Conservation (phyloP, 2,329 filamentous ascomycete species). For the Colletotrichum higginsianum region DNA sequence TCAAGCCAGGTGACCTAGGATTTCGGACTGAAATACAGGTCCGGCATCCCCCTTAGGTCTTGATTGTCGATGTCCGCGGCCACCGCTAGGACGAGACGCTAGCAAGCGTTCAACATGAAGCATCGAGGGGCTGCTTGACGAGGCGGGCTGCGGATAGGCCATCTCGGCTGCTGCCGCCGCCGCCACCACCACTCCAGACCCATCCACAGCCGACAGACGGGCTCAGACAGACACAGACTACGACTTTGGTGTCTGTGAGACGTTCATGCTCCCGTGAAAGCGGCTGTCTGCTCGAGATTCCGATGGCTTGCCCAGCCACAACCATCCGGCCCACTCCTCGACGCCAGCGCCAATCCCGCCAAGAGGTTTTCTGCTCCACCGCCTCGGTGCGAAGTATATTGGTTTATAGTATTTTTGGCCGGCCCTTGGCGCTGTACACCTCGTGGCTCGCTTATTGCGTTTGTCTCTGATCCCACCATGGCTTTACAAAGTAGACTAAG, state of each 20-base stretch:
- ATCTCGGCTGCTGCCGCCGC: slow-evolving; percentile 17
- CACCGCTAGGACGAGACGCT: slow-evolving; percentile 3
- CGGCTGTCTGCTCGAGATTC: slow-evolving; percentile 10
- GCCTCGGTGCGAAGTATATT: slow-evolving; percentile 39
- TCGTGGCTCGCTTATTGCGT: slow-evolving; percentile 8
- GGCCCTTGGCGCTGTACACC: slow-evolving; percentile 5
- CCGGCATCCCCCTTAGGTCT: slow-evolving; percentile 21
- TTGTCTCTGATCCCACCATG: slow-evolving; percentile 13
- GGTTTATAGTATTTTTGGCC: slow-evolving; percentile 9
- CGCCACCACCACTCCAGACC: background rate
- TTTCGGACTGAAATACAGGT: background rate
- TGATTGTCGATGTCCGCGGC: slow-evolving; percentile 20
- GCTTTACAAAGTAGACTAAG: slow-evolving; percentile 21
- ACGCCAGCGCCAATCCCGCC: slow-evolving; percentile 33
- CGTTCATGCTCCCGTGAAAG: slow-evolving; percentile 2
- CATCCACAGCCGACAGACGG: slow-evolving; percentile 14
- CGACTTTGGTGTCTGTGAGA: background rate
- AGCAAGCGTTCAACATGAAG: slow-evolving; percentile 25
- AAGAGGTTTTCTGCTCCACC: slow-evolving; percentile 32
- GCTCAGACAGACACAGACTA: background rate
- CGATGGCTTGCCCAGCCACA: slow-evolving; percentile 26
- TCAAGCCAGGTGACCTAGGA: slow-evolving; percentile 1
- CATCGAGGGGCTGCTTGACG: slow-evolving; percentile 14
- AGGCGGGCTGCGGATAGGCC: slow-evolving; percentile 13
- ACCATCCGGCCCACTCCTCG: slow-evolving; percentile 23